Conservation (phyloP, 768 basidiomycete genomes). For the Suillus ampliporus region DNA sequence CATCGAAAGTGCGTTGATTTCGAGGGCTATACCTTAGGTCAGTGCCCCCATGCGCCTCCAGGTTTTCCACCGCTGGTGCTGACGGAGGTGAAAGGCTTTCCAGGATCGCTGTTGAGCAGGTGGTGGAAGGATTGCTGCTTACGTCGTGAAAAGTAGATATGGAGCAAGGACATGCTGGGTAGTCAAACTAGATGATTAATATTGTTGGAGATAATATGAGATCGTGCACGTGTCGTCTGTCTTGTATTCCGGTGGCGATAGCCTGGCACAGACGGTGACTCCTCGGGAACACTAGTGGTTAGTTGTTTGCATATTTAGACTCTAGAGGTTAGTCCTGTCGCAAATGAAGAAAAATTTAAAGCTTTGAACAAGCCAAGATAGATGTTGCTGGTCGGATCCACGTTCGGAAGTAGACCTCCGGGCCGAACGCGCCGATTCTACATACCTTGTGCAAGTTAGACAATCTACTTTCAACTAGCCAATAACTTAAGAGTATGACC, state of each 20-base stretch:
- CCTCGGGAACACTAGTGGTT: background rate
- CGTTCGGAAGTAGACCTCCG: too few relatives aligned
- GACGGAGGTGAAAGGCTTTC: slow-evolving; percentile 21
- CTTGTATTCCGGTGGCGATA: background rate
- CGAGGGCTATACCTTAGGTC: slow-evolving; percentile 35
- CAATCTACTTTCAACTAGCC: too few relatives aligned
- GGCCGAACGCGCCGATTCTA: too few relatives aligned
- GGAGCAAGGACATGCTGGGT: slow-evolving; percentile 71
- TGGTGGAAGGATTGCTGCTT: slow-evolving; percentile 81
- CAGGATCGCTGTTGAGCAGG: slow-evolving; percentile 51
- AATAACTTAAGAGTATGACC: too few relatives aligned
- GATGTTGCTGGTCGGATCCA: too few relatives aligned
- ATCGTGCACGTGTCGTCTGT: slow-evolving; percentile 2
- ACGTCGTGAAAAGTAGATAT: slow-evolving; percentile 73
- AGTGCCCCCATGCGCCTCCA: slow-evolving; percentile 57
- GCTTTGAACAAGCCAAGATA: background rate
- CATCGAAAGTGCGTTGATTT: slow-evolving; percentile 79
- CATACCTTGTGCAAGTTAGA: too few relatives aligned
- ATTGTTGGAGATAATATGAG: slow-evolving; percentile 28
- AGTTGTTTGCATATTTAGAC: background rate
- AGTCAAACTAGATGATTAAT: slow-evolving; percentile 24
- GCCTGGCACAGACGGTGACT: background rate
- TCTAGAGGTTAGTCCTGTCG: background rate
- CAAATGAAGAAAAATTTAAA: slow-evolving; percentile 2
- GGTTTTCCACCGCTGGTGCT: slow-evolving; percentile 62